Conservation (phyloP, 495 filamentous ascomycete species). For the Talaromyces liani region DNA sequence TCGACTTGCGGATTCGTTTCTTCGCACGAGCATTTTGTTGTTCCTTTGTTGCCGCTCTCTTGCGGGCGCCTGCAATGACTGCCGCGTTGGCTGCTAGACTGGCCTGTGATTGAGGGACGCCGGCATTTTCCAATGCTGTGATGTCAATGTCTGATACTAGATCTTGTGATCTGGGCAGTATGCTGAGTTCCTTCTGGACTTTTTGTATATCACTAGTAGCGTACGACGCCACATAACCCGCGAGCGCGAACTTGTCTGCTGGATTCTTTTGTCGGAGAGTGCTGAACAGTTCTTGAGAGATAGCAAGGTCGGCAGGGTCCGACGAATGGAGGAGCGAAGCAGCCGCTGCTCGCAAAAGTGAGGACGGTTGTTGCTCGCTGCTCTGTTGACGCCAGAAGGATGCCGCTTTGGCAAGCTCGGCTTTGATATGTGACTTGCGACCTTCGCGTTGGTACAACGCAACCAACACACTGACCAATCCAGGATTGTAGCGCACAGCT, state of each 20-base stretch:
- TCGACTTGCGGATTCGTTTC: conserved; percentile 60
- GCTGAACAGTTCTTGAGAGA: conserved; percentile 69
- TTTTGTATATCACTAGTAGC: conserved; percentile 58
- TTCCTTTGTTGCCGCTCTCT: conserved; percentile 46
- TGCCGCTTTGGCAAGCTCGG: conserved; percentile 72
- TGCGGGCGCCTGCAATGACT: conserved; percentile 40
- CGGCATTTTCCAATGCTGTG: conserved; percentile 61
- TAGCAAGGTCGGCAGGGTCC: conserved; percentile 52
- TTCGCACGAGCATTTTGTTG: conserved; percentile 35
- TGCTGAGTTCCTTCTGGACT: conserved; percentile 50
- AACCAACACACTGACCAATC: conserved; percentile 74
- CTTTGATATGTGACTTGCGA: conserved; percentile 64
- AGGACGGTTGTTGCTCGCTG: conserved; percentile 30
- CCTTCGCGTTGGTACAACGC: conserved; percentile 73
- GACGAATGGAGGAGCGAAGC: conserved; percentile 70
- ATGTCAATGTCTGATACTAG: conserved; percentile 63
- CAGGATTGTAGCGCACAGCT: conserved; percentile 73
- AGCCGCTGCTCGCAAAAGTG: conserved; percentile 73
- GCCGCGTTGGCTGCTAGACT: conserved; percentile 28
- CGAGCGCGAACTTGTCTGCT: conserved; percentile 56
- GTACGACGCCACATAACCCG: conserved; percentile 79
- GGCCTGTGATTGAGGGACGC: conserved; percentile 57
- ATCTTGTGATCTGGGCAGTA: conserved; percentile 56
- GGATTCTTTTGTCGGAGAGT: conserved; percentile 55
- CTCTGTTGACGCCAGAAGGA: conserved; percentile 63